Evolutionary conservation across 2,329 filamentous ascomycete species (phyloP).

Genomic region (Diaporthe batatas): DNA sequence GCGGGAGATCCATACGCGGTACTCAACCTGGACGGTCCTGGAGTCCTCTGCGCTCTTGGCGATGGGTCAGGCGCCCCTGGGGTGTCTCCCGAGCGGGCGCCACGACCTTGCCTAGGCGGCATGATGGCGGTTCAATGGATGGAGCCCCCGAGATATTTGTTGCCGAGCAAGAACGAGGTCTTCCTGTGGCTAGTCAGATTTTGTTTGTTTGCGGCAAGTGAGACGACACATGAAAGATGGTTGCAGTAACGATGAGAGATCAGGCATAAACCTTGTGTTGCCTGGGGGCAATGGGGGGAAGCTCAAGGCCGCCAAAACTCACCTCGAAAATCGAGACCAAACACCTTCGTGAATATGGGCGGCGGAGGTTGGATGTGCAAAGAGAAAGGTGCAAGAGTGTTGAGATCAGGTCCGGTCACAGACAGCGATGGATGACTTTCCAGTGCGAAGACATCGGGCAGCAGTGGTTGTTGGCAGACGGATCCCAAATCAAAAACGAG

Average conservation of each 20-base stretch:
- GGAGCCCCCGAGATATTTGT: not conserved
- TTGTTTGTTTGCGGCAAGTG: not conserved
- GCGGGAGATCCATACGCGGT: constrained; percentile 49
- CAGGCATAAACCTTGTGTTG: not conserved
- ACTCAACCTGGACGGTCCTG: constrained; percentile 47
- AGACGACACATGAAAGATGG: not conserved
- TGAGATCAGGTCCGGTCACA: constrained; percentile 27
- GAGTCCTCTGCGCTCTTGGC: constrained; percentile 30
- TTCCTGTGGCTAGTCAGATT: constrained; percentile 7
- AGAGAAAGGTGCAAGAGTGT: not conserved
- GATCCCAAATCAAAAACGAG: constrained; percentile 16
- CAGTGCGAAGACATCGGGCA: constrained; percentile 24
- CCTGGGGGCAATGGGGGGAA: not conserved
- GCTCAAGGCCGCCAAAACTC: not conserved
- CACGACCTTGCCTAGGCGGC: constrained; percentile 40
- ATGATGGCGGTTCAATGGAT: constrained; percentile 25
- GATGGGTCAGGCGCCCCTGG: constrained; percentile 11
- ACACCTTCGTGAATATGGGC: no score
- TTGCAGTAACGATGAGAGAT: not conserved
- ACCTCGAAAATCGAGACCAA: constrained; percentile 5
- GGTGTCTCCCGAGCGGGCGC: constrained; percentile 20
- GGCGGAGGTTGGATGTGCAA: no score
- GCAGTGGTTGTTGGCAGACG: not conserved
- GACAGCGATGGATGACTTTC: constrained; percentile 4
- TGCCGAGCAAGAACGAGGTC: not conserved